Percentiles rank a stretch among this genome's conserved stretches.
Evolutionary conservation across 2,329 filamentous ascomycete species (phyloP).

Genomic region (Septoria linicola): DNA sequence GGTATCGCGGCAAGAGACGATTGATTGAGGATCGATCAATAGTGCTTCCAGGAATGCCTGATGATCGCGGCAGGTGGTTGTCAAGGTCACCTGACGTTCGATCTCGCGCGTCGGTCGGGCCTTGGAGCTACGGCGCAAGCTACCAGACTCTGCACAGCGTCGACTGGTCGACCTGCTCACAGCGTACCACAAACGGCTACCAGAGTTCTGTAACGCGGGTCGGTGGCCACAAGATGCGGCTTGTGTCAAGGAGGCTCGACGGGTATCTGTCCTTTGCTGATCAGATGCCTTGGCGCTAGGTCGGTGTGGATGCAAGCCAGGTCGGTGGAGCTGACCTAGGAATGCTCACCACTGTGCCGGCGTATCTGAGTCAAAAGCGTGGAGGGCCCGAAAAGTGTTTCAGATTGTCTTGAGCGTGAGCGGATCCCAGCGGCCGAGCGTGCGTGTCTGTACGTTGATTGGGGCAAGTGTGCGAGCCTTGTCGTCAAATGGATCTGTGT

Average conservation of each 20-base stretch:
- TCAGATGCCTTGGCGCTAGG: slow-evolving; percentile 26
- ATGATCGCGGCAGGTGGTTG: slow-evolving; percentile 17
- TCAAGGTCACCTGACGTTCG: slow-evolving; percentile 23
- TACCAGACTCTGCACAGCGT: slow-evolving; percentile 23
- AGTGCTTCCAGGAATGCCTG: slow-evolving; percentile 21
- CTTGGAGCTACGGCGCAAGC: slow-evolving; percentile 21
- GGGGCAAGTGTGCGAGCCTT: slow-evolving; percentile 6
- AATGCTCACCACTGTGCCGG: slow-evolving; percentile 32
- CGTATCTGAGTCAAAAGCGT: slow-evolving; percentile 32
- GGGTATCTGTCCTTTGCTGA: slow-evolving; percentile 24
- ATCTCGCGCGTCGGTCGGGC: slow-evolving; percentile 24
- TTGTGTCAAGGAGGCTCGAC: slow-evolving; percentile 28
- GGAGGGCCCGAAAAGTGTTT: slow-evolving; percentile 22
- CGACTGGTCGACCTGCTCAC: slow-evolving; percentile 23
- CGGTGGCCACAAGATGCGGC: slow-evolving; percentile 27
- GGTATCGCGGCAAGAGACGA: slow-evolving; percentile 23
- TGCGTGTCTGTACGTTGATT: slow-evolving; percentile 15
- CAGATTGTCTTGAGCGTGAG: slow-evolving; percentile 22
- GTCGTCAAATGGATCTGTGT: slow-evolving; percentile 1
- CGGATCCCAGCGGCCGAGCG: slow-evolving; percentile 17
- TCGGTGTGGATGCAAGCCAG: slow-evolving; percentile 33
- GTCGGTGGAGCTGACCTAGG: slow-evolving; percentile 32
- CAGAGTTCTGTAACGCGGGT: slow-evolving; percentile 29
- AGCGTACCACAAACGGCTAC: slow-evolving; percentile 28
- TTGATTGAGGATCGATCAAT: slow-evolving; percentile 24